A percentile compares a stretch with the other conserved stretches of the same genome.
phyloP scores from a whole-genome alignment of 2,329 filamentous ascomycete genomes.

The Shiraia bambusicola region DNA sequence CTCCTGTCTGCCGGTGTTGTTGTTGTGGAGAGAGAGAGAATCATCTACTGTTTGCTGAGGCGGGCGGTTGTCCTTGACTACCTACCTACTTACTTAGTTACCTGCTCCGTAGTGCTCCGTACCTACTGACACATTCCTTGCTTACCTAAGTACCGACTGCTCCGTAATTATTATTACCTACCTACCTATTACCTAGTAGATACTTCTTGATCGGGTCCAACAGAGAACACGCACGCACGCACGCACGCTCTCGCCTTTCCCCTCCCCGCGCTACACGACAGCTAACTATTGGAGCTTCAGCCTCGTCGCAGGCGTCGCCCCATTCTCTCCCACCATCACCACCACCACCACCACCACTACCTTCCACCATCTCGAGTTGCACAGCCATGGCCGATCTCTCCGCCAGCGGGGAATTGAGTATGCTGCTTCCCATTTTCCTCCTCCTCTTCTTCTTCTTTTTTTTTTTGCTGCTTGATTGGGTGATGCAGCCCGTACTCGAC shows the following conservation, averaged over 20 bases:
- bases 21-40: too few relatives aligned
- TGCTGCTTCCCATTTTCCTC: constrained; percentile 10
- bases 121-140: too few relatives aligned
- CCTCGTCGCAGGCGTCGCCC: not conserved
- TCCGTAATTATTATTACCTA: too few relatives aligned
- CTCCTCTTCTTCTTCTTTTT: not conserved
- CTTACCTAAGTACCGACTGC: too few relatives aligned
- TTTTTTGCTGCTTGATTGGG: not conserved
- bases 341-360: constrained; percentile 11
- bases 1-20: too few relatives aligned
- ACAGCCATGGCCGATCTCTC: constrained; percentile 42
- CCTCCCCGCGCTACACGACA: not conserved
- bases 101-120: too few relatives aligned
- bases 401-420: constrained; percentile 40
- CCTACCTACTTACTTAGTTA: too few relatives aligned
- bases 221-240: not conserved
- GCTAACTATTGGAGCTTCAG: not conserved
- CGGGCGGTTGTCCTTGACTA: too few relatives aligned
- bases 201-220: not conserved
- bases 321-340: not conserved
- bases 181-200: too few relatives aligned
- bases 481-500: not conserved
- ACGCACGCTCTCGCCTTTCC: too few relatives aligned
- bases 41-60: too few relatives aligned
- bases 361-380: constrained; percentile 19